phyloP scores from a whole-genome alignment of 23 red algal genomes.

The Gracilaria domingensis region DNA sequence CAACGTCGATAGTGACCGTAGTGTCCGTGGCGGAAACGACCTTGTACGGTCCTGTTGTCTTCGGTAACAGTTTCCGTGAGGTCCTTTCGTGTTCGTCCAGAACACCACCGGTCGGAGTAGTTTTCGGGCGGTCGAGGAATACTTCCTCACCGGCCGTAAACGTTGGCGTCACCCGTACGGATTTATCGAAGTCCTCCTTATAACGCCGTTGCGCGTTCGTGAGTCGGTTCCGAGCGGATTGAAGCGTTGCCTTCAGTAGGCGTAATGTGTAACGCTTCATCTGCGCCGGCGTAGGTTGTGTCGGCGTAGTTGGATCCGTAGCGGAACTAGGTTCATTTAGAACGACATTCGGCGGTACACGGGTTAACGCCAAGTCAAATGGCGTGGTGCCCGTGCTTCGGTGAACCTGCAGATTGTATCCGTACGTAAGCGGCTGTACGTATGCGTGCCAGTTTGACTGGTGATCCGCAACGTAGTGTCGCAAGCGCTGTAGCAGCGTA shows the following conservation, averaged over 20 bases:
- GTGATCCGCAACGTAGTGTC: no score
- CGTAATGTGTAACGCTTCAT: background rate
- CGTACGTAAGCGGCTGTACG: no score
- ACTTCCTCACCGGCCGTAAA: background rate
- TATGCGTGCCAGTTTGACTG: no score
- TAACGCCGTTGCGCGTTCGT: background rate
- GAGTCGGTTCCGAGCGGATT: conserved; percentile 1
- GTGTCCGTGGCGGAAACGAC: background rate
- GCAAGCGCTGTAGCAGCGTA: no score
- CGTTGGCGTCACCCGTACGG: background rate
- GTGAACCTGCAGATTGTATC: conserved; percentile 34
- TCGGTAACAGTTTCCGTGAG: background rate
- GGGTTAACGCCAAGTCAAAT: conserved; percentile 22
- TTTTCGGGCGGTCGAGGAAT: background rate
- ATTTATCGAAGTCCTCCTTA: conserved; percentile 12
- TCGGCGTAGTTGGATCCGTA: background rate
- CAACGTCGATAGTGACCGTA: background rate
- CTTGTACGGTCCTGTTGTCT: background rate
- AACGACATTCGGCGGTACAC: conserved; percentile 1
- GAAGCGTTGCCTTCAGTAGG: background rate
- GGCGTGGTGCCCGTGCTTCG: conserved; percentile 1
- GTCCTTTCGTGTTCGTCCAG: background rate
- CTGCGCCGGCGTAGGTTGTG: background rate
- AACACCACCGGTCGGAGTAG: background rate
- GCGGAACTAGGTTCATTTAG: background rate